Percentiles rank a stretch among this genome's conserved stretches.
These are phyloP conservation scores for Citrus sp. DNA, from an alignment of 345 rosid species.

Conservation along the genomic window DNA sequence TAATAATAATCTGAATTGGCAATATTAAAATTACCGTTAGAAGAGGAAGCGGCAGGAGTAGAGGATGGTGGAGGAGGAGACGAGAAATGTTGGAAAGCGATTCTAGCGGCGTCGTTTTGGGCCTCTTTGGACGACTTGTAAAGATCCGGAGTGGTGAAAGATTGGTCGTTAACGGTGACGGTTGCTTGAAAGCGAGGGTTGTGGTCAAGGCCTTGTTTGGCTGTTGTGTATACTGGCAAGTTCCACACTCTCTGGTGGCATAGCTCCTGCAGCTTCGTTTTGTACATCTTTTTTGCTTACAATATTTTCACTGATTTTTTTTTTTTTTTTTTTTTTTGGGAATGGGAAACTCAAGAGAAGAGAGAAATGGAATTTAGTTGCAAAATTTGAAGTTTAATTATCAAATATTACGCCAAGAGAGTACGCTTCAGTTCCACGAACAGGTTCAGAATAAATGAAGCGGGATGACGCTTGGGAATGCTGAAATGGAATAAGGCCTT, in stretches of 20 bases:
- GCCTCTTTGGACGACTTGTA: conserved; percentile 33
- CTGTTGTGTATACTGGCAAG: conserved; percentile 25
- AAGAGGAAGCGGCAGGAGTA: background rate
- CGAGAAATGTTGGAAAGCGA: conserved; percentile 31
- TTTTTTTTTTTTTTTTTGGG: no score
- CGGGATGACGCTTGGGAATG: no score
- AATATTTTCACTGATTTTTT: no score
- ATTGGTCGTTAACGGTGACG: conserved; percentile 26
- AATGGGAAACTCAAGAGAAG: no score
- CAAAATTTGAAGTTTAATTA: no score
- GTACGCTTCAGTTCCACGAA: no score
- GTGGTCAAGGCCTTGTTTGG: conserved; percentile 36
- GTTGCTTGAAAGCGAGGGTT: conserved; percentile 33
- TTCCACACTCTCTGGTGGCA: conserved; percentile 33
- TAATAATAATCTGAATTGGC: no score
- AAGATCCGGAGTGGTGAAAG: conserved; percentile 17
- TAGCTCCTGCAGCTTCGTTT: conserved; percentile 36
- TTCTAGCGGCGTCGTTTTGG: conserved; percentile 42
- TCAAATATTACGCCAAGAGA: no score
- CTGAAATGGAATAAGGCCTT: no score
- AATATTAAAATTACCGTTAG: background rate
- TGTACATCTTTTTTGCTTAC: conserved; percentile 21
- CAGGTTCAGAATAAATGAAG: no score
- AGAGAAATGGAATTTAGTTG: no score
- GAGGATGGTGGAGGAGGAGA: background rate